Evolutionary conservation across 2,329 filamentous ascomycete genomes (phyloP), one percentile per base, ranked within the genome.

Genomic region (Aspergillus pseudonomiae): DNA sequence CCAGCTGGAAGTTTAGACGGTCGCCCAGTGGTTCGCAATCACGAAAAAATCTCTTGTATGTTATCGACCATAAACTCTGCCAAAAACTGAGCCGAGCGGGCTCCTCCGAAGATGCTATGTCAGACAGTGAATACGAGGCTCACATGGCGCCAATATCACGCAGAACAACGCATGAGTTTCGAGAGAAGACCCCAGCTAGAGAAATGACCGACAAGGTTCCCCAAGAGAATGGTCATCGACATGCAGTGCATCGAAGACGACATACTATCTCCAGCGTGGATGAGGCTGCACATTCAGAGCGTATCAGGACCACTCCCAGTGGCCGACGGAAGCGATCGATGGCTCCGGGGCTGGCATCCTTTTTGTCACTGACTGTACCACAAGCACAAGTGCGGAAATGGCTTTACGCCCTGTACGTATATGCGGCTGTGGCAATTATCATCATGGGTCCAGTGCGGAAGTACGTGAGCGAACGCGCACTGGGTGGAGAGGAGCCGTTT

Each of bases 1-100:
- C 95, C 2, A 93, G 89, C 70, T 97, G 94, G 93, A 91, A 94
- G 50, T 94, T 98, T 71, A 86, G 88, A 70, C 87, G 89, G 61
- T 80, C 83, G 21, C 75, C 80, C 1, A 74, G 73, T 34, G 71
- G 70, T 6, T 72, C 74, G 61, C 77, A 79, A 68, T 75, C 78
- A 62, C 65, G 73, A 41, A 70, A 76, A 65, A 65, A 75, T 69
- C 67, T 82, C 68, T 72, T 83, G 70, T 77, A 79, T 65, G 59
- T 78, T 70, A 75, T 79, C 62, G 72, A 82, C 68, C 68, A 79
- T 66, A 68, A 84, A 63, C 77, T 84, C 0, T 84, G 84, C 72
- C 79, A 81, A 50, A 81, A 79, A 39, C 74, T 88, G 59, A 84
- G 80, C 60, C 75, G 79, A 58, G 69, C 75, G 5, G 74, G 71